Percentiles rank a stretch among this genome's conserved stretches.
Evolutionary conservation across 1,284 basidiomycete species (phyloP).

Genomic region (Moesziomyces antarcticus): DNA sequence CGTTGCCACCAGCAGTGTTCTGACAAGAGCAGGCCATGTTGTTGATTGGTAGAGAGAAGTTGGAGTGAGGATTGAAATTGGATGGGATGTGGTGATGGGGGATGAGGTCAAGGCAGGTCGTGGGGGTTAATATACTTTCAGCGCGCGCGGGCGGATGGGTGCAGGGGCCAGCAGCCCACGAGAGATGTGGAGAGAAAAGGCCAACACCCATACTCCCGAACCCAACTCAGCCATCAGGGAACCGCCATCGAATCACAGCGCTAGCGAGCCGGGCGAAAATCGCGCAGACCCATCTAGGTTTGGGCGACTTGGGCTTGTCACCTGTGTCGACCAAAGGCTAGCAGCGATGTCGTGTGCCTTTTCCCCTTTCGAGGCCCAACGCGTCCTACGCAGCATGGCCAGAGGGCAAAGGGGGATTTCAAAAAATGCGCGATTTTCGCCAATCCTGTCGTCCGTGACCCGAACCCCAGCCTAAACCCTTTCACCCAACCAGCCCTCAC

Average conservation of each 20-base stretch:
- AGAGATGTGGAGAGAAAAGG: not conserved
- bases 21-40: slow-evolving; percentile 46
- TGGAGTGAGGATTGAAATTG: not conserved
- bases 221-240: not conserved
- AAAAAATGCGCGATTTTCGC: slow-evolving; percentile 23
- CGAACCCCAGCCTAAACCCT: too few species aligned
- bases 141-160: too few species aligned
- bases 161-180: not conserved
- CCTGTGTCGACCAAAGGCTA: not conserved
- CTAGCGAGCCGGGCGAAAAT: slow-evolving; percentile 9
- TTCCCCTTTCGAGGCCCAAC: not conserved
- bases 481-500: too few species aligned
- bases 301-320: not conserved
- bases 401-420: not conserved
- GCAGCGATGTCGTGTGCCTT: slow-evolving; percentile 13
- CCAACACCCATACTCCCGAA: too few species aligned
- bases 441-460: slow-evolving; percentile 1
- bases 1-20: slow-evolving; percentile 15
- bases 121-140: not conserved
- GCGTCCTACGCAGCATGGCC: too few species aligned
- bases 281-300: slow-evolving; percentile 2
- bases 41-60: not conserved
- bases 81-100: not conserved
- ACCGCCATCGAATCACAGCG: not conserved
- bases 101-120: not conserved